Evolutionary conservation across 441 rosid species (phyloP).

Genomic region (Eruca vesicaria): DNA sequence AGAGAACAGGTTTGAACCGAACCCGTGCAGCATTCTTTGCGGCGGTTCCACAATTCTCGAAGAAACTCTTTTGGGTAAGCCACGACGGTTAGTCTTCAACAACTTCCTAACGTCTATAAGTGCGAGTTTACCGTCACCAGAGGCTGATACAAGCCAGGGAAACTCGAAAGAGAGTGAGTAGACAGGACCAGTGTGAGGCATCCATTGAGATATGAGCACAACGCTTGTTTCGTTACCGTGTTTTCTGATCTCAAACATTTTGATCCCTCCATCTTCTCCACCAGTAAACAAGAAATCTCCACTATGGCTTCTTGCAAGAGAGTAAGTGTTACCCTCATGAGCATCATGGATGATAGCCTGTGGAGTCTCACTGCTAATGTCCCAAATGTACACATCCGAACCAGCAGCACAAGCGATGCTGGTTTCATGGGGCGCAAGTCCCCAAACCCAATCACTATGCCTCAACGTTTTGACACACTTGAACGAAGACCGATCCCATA

Average conservation of each 20-base stretch:
- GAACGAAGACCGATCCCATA: slow-evolving; percentile 76
- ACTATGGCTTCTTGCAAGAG: slow-evolving; percentile 76
- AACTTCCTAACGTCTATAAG: slow-evolving; percentile 81
- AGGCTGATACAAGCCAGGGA: slow-evolving; percentile 96
- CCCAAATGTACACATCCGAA: slow-evolving; percentile 85
- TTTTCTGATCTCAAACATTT: slow-evolving; percentile 73
- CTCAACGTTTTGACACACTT: slow-evolving; percentile 66
- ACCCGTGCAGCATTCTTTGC: slow-evolving; percentile 90
- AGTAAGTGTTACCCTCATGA: slow-evolving; percentile 63
- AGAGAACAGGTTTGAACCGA: slow-evolving; percentile 68
- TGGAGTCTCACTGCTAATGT: slow-evolving; percentile 51
- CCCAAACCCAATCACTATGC: slow-evolving; percentile 93
- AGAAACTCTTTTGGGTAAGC: slow-evolving; percentile 39
- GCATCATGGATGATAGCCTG: slow-evolving; percentile 52
- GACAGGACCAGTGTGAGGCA: slow-evolving; percentile 81
- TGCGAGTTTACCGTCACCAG: slow-evolving; percentile 78
- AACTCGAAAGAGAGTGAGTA: slow-evolving; percentile 86
- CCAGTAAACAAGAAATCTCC: slow-evolving; percentile 88
- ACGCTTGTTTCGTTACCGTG: slow-evolving; percentile 25
- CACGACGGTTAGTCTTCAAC: slow-evolving; percentile 45
- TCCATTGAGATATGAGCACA: slow-evolving; percentile 71
- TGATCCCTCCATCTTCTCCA: slow-evolving; percentile 88
- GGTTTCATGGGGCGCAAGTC: slow-evolving; percentile 67
- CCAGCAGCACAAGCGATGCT: slow-evolving; percentile 67
- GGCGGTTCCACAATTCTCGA: slow-evolving; percentile 63